Base-by-base conservation (phyloP, 2,329 filamentous ascomycete species). In the Cladophialophora carrionii region DNA sequence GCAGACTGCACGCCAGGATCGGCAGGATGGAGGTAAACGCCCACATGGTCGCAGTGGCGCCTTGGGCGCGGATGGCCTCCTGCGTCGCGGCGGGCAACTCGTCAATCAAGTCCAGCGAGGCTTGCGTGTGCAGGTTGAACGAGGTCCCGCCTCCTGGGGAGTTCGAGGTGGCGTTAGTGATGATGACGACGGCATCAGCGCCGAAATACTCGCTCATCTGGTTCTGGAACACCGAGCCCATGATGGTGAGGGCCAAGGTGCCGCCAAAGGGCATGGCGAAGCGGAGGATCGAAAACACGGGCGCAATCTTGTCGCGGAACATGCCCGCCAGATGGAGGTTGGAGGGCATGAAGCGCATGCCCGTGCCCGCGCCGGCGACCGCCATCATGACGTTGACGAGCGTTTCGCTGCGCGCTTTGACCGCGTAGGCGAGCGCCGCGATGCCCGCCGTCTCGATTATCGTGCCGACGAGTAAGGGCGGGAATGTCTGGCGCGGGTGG, bases 201-300 rank as follows among this genome's bases (percentile, higher is more conserved):
- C 61, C 69, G n/a, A 78, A 63, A 53, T 68, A 57, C 46, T 61
- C 4, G 68, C 73, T 61, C 71, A 79, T 69, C 60, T 82, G 80
- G 60, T 90, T 90, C 72, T 89, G 88, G 74, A 90, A 90, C 1
- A 90, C 87, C 8, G 84, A 82, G 14, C 86, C 83, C 88, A 90
- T 90, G 71, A 90, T 81, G 0, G 87, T 88, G 53, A 90, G 78
- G 0, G 84, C 84, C 2, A 90, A 75, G 0, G 87, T 89, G 12
- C 88, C 87, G 3, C 88, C 88, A 26, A 90, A 83, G 0, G 86
- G 85, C 17, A 84, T 64, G 2, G 86, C 81, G 60, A 90, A 85
- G 0, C 82, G 79, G 74, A 88, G 81, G 9, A 90, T 73, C 0
- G 83, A 85, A 62, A 88, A 82, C 3, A 89, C 84, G 0, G 83